Evolutionary conservation across 169 alveolate species (phyloP).

Genomic region (Cryptosporidium xiaoi): DNA sequence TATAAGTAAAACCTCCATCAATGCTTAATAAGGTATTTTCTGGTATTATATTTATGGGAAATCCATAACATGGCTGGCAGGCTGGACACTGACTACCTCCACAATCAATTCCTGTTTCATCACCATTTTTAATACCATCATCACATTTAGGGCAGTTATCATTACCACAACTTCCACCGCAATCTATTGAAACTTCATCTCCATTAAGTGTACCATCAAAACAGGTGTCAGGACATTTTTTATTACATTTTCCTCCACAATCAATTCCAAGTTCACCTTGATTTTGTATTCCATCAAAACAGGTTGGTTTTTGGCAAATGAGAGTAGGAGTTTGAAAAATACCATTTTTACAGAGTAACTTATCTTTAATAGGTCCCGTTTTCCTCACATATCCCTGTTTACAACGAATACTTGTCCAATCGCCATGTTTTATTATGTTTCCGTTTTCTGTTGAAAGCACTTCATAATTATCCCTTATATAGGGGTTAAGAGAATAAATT

Average conservation of each 20-base stretch:
- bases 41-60: conserved; percentile 40
- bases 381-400: conserved; percentile 56
- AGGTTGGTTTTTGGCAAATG: conserved; percentile 62
- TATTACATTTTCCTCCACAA: conserved; percentile 73
- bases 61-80: conserved; percentile 64
- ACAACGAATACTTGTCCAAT: conserved; percentile 26
- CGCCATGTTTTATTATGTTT: conserved; percentile 27
- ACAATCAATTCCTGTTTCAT: conserved; percentile 71
- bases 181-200: conserved; percentile 60
- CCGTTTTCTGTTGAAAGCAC: conserved; percentile 17
- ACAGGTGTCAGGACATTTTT: conserved; percentile 64
- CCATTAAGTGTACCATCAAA: conserved; percentile 72
- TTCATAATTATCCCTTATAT: conserved; percentile 30
- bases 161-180: conserved; percentile 68
- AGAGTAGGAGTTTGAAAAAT: conserved; percentile 42
- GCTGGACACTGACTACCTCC: conserved; percentile 74
- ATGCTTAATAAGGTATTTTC: conserved; percentile 43
- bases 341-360: conserved; percentile 44
- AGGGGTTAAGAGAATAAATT: background rate
- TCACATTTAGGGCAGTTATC: conserved; percentile 47
- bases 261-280: conserved; percentile 75
- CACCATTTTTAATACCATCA: conserved; percentile 62
- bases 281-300: conserved; percentile 68
- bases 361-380: conserved; percentile 55
- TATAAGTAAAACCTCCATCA: conserved; percentile 65